phyloP scores from a whole-genome alignment of 495 filamentous ascomycete species.

The Trichoderma orchidacearum region DNA sequence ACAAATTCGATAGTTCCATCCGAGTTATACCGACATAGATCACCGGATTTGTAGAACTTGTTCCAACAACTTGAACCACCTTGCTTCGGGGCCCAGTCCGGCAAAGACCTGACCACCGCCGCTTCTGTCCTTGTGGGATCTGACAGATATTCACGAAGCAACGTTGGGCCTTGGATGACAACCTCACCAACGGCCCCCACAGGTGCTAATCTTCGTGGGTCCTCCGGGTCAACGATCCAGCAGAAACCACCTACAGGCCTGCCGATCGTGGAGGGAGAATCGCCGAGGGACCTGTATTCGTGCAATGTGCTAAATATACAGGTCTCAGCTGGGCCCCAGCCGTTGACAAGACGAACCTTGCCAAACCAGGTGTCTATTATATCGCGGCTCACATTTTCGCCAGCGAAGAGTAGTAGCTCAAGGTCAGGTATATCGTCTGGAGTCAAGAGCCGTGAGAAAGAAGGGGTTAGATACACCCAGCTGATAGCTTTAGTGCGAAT shows the following conservation, averaged over 20 bases:
- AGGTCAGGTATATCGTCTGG: background rate
- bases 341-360: conserved; percentile 24
- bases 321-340: conserved; percentile 36
- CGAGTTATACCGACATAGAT: conserved; percentile 27
- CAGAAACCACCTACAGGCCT: conserved; percentile 28
- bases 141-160: conserved; percentile 14
- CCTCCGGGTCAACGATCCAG: conserved; percentile 31
- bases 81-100: background rate
- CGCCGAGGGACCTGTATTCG: conserved; percentile 4
- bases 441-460: background rate
- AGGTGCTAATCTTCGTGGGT: conserved; percentile 28
- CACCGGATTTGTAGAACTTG: conserved; percentile 22
- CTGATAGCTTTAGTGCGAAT: background rate
- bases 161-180: conserved; percentile 30
- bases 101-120: background rate
- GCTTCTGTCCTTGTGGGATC: conserved; percentile 5
- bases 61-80: conserved; percentile 7
- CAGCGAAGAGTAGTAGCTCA: background rate
- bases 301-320: conserved; percentile 11
- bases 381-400: background rate
- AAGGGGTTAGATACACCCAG: background rate
- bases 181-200: conserved; percentile 33
- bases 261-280: conserved; percentile 18
- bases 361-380: background rate
- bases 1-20: conserved; percentile 28